Percentiles rank a stretch among this genome's conserved stretches.
Conservation (phyloP, 2,329 filamentous ascomycete genomes). For the Clonostachys solani region DNA sequence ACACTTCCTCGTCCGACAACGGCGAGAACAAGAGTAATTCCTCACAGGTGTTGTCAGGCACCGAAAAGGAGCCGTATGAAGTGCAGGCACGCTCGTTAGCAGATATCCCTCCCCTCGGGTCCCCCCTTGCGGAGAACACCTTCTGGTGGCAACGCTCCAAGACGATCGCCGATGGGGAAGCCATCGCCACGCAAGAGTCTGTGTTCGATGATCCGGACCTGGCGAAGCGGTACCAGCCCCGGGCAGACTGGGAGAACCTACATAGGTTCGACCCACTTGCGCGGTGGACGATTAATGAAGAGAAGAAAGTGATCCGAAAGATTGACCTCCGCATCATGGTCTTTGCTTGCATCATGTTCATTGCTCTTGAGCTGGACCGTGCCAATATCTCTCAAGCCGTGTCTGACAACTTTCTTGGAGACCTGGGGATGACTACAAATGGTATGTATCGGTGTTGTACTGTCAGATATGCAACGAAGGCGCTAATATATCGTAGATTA, state of each 20-base stretch:
- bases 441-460: slow-evolving; percentile 1
- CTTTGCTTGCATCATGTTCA: slow-evolving; percentile 24
- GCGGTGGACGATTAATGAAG: slow-evolving; percentile 29
- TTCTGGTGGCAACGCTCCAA: too few relatives aligned
- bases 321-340: not conserved
- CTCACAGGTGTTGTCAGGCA: too few relatives aligned
- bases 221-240: slow-evolving; percentile 24
- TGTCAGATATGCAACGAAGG: too few relatives aligned
- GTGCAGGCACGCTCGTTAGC: too few relatives aligned
- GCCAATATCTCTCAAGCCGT: slow-evolving; percentile 41
- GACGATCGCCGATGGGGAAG: not conserved
- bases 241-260: slow-evolving; percentile 24
- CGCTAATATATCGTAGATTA: slow-evolving; percentile 11
- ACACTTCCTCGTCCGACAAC: too few relatives aligned
- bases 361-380: slow-evolving; percentile 43
- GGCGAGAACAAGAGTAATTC: too few relatives aligned
- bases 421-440: slow-evolving; percentile 37
- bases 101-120: too few relatives aligned
- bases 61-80: too few relatives aligned
- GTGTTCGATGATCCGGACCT: slow-evolving; percentile 37
- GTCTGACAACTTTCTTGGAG: slow-evolving; percentile 40
- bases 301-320: slow-evolving; percentile 22
- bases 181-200: slow-evolving; percentile 30
- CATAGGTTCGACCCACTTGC: slow-evolving; percentile 29
- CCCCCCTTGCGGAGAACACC: too few relatives aligned